Evolutionary conservation across 1,284 basidiomycete genomes (phyloP).

Genomic region (Cryptococcus wingfieldii): DNA sequence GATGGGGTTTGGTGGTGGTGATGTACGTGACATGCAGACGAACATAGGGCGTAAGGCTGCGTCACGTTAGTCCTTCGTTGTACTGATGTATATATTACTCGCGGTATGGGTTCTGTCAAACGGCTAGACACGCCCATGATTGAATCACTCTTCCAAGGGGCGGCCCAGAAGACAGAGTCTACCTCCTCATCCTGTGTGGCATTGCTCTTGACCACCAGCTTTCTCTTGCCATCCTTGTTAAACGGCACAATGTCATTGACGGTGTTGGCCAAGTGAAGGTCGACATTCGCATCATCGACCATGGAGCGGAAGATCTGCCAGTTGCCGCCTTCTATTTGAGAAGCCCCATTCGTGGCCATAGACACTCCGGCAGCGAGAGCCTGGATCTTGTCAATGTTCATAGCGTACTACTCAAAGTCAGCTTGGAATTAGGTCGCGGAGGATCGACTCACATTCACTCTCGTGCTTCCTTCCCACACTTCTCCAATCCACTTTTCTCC

Average conservation of each 20-base stretch:
- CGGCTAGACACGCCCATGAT: conserved; percentile 9
- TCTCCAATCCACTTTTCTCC: conserved; percentile 65
- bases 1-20: conserved; percentile 63
- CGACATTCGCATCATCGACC: conserved; percentile 64
- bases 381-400: conserved; percentile 73
- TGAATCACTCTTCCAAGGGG: conserved; percentile 36
- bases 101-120: conserved; percentile 20
- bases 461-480: conserved; percentile 73
- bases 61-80: not conserved
- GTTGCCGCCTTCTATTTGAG: conserved; percentile 73
- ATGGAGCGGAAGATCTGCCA: conserved; percentile 80
- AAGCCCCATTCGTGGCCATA: conserved; percentile 68
- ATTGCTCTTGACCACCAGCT: conserved; percentile 23
- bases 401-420: conserved; percentile 37
- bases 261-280: conserved; percentile 62
- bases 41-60: conserved; percentile 62
- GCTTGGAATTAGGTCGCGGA: not conserved
- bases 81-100: not conserved
- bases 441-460: conserved; percentile 67
- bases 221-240: conserved; percentile 7
- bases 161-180: conserved; percentile 46
- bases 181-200: conserved; percentile 25
- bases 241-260: conserved; percentile 50
- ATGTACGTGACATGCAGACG: conserved; percentile 85
- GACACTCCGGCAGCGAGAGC: conserved; percentile 70